Percentiles rank a stretch among this genome's conserved stretches.
Conservation (phyloP, 805 yeast species). For the Clavispora asparagi region DNA sequence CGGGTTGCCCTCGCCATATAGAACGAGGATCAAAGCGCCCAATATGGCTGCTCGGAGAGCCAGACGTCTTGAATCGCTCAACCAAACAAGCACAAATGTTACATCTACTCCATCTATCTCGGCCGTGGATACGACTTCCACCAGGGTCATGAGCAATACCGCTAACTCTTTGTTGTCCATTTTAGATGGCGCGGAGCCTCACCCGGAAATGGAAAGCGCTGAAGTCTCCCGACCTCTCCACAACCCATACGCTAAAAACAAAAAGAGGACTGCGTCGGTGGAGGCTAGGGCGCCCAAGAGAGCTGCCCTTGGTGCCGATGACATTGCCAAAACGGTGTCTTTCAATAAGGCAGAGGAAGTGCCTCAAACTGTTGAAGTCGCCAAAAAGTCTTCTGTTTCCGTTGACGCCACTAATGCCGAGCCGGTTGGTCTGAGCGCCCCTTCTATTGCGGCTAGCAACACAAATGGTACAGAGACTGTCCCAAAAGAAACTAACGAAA, state of each 20-base stretch:
- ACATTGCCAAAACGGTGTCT: slow-evolving; percentile 31
- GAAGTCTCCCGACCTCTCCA: slow-evolving; percentile 9
- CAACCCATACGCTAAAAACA: slow-evolving; percentile 12
- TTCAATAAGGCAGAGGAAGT: slow-evolving; percentile 28
- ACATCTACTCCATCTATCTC: slow-evolving; percentile 2
- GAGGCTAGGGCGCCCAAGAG: slow-evolving; percentile 4
- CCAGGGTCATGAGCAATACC: slow-evolving; percentile 38
- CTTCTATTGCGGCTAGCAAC: not conserved
- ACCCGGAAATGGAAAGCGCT: slow-evolving; percentile 1
- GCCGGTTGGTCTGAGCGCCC: not conserved
- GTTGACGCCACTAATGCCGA: not conserved
- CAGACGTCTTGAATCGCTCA: slow-evolving; percentile 6
- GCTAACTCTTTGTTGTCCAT: slow-evolving; percentile 46
- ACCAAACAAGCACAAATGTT: not conserved
- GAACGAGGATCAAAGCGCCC: slow-evolving; percentile 35
- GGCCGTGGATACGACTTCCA: slow-evolving; percentile 2
- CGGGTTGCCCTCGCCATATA: slow-evolving; percentile 41
- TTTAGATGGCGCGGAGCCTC: slow-evolving; percentile 23
- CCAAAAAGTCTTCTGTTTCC: not conserved
- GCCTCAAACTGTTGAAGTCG: slow-evolving; percentile 4
- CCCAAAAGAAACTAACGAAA: not conserved
- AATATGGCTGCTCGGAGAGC: slow-evolving; percentile 14
- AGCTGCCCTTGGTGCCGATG: slow-evolving; percentile 24
- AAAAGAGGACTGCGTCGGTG: slow-evolving; percentile 7
- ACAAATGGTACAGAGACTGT: not conserved